A percentile compares a stretch with the other conserved stretches of the same genome.
Evolutionary conservation across 306 rosid genomes (phyloP).

Genomic region (Spatholobus suberectus): DNA sequence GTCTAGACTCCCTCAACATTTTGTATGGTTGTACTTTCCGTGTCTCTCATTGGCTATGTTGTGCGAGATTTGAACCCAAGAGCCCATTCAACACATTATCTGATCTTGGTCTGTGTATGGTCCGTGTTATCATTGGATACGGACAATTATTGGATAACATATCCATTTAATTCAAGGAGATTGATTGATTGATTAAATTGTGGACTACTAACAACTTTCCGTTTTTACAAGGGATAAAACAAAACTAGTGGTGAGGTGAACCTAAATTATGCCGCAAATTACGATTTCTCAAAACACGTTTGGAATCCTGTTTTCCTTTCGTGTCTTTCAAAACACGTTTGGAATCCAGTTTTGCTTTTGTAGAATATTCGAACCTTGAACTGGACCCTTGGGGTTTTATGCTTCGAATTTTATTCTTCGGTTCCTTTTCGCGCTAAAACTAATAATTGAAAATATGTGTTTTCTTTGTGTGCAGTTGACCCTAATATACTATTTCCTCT

Average conservation of each 20-base stretch:
- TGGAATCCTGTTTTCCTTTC: conserved; percentile 26
- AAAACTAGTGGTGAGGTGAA: not conserved
- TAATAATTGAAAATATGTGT: not conserved
- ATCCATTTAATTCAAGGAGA: not conserved
- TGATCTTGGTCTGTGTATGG: not conserved
- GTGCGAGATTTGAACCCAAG: too few relatives aligned
- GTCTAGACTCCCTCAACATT: not conserved
- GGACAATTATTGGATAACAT: not conserved
- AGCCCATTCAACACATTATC: too few relatives aligned
- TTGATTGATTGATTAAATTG: not conserved
- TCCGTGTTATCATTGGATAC: not conserved
- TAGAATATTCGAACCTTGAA: not conserved
- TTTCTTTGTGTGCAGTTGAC: not conserved
- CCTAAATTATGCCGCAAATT: conserved; percentile 21
- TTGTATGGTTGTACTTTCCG: not conserved
- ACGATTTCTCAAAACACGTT: conserved; percentile 19
- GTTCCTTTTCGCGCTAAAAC: not conserved
- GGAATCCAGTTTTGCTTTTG: conserved; percentile 21
- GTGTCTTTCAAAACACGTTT: conserved; percentile 20
- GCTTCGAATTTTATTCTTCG: not conserved
- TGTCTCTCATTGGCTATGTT: conserved; percentile 17
- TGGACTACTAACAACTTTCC: not conserved
- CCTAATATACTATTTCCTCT: not conserved
- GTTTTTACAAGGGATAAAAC: not conserved
- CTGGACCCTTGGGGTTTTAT: not conserved